Conservation (phyloP, 306 rosid species). For the Cajanus cajan region DNA sequence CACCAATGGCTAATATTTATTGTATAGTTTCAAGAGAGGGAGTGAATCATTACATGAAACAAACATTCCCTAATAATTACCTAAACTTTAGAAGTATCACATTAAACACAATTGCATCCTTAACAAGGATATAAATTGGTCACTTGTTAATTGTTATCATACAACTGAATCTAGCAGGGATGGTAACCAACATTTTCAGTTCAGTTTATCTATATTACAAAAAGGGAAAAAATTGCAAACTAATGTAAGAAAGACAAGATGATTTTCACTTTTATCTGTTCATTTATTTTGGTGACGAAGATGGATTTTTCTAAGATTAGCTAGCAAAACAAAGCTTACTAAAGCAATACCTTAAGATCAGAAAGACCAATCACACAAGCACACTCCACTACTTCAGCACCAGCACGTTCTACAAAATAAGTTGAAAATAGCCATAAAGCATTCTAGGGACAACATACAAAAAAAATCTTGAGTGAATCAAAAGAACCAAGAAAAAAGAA, state of each 20-base stretch:
- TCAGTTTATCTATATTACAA: background rate
- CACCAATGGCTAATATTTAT: background rate
- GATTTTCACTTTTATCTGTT: background rate
- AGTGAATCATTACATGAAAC: too few species aligned
- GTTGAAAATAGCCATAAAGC: background rate
- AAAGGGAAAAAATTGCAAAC: background rate
- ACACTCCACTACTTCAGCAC: slow-evolving; percentile 11
- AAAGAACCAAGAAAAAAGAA: background rate
- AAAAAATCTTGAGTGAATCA: background rate
- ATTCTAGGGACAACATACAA: background rate
- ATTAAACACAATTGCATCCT: background rate
- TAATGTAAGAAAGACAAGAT: background rate
- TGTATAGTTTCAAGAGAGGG: background rate
- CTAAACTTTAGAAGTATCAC: background rate
- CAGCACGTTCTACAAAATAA: background rate
- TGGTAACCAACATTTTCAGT: background rate
- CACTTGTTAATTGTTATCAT: background rate
- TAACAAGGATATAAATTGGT: background rate
- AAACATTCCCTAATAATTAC: background rate
- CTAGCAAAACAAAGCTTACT: background rate
- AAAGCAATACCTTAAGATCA: slow-evolving; percentile 1
- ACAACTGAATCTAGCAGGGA: background rate
- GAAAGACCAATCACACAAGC: background rate
- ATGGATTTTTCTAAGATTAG: background rate
- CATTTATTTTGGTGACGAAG: background rate